Percentiles rank a stretch among this genome's conserved stretches.
phyloP scores from a whole-genome alignment of 148 eudicot species.

The Talinum fruticosum region DNA sequence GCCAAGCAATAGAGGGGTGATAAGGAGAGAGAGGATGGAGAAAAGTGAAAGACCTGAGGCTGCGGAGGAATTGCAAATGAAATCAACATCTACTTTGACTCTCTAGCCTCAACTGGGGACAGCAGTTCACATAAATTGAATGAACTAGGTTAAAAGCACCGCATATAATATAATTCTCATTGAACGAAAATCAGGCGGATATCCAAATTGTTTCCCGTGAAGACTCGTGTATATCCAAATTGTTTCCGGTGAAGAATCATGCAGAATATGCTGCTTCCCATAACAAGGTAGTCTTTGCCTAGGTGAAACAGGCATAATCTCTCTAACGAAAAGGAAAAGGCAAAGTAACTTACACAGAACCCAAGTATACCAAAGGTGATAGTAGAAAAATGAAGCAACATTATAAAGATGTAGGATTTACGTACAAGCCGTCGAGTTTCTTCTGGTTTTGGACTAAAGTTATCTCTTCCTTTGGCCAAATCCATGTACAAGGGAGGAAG shows the following conservation, averaged over 20 bases:
- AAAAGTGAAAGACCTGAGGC: not conserved
- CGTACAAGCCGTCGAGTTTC: slow-evolving; percentile 86
- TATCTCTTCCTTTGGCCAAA: slow-evolving; percentile 85
- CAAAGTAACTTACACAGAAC: not conserved
- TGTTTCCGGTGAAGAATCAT: too few relatives aligned
- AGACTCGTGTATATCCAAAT: too few relatives aligned
- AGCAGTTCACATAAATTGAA: not conserved
- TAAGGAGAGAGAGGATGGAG: not conserved
- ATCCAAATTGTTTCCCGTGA: too few relatives aligned
- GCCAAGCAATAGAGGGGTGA: not conserved
- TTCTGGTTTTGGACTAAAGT: slow-evolving; percentile 87
- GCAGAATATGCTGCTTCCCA: not conserved
- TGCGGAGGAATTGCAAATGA: not conserved
- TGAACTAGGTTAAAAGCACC: not conserved
- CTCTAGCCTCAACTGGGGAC: not conserved
- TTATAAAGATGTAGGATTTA: slow-evolving; percentile 9
- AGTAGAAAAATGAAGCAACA: slow-evolving; percentile 6
- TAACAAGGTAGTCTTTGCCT: not conserved
- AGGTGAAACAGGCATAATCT: not conserved
- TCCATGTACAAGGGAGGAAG: slow-evolving; percentile 94
- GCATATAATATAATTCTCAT: not conserved
- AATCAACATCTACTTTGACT: not conserved
- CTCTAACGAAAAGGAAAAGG: not conserved
- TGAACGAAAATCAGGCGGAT: not conserved
- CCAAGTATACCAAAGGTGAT: not conserved